Percentiles rank a stretch among this genome's conserved stretches.
These are phyloP conservation scores for Aciculoconidium aculeatum DNA, from an alignment of 805 yeast genomes.

Conservation along the genomic window DNA sequence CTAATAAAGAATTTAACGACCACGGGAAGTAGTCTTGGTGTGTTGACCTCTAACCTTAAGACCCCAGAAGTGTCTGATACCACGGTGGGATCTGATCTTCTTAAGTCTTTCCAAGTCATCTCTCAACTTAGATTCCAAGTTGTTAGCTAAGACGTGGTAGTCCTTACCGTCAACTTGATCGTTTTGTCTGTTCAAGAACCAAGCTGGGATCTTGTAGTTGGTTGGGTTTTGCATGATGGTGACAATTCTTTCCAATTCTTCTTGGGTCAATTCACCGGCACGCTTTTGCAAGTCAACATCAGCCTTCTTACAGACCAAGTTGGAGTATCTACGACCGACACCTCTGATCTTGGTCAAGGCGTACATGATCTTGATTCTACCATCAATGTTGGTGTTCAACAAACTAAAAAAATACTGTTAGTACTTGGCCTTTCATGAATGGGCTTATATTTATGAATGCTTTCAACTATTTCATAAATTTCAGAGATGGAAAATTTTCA, in stretches of 20 bases:
- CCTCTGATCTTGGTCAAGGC: conserved; percentile 99
- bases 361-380: conserved; percentile 99
- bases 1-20: conserved; percentile 35
- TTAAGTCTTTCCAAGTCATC: conserved; percentile 99
- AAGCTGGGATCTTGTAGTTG: conserved; percentile 98
- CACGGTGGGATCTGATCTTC: conserved; percentile 99
- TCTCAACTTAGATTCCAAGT: conserved; percentile 98
- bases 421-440: background rate
- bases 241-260: conserved; percentile 99
- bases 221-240: conserved; percentile 99
- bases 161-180: conserved; percentile 98
- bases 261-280: conserved; percentile 99
- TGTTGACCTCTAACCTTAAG: conserved; percentile 99
- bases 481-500: too few relatives aligned
- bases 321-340: conserved; percentile 99
- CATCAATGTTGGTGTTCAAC: conserved; percentile 99
- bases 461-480: conserved; percentile 2
- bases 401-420: conserved; percentile 50
- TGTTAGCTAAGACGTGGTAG: conserved; percentile 98
- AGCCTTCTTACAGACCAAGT: conserved; percentile 99
- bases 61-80: conserved; percentile 99
- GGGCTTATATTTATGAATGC: background rate
- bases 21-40: conserved; percentile 99
- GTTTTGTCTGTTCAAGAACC: conserved; percentile 99
- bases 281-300: conserved; percentile 97